Conservation (phyloP, 2,329 filamentous ascomycete genomes). For the Ophiostoma sp. region DNA sequence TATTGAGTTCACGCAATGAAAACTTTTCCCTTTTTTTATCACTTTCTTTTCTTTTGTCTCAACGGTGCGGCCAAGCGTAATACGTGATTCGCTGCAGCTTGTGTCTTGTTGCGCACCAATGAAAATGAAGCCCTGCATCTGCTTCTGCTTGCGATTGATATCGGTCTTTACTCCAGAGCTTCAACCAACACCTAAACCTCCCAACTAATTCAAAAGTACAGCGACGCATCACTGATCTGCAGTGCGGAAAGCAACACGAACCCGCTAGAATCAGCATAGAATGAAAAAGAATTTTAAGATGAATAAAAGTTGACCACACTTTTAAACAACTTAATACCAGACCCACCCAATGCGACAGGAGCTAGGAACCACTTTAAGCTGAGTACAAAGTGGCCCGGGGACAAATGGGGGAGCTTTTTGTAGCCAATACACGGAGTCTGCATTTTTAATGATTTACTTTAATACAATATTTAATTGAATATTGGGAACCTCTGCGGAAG, state of each 20-base stretch:
- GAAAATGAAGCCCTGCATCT: background rate
- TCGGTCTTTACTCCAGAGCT: background rate
- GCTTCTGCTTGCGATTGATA: background rate
- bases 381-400: too few species aligned
- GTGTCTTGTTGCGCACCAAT: background rate
- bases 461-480: background rate
- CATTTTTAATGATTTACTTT: background rate
- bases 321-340: background rate
- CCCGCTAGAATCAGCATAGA: background rate
- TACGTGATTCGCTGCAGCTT: constrained; percentile 14
- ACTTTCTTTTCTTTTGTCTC: background rate
- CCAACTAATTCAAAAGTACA: background rate
- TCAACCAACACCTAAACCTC: background rate
- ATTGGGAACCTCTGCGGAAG: background rate
- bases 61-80: constrained; percentile 11
- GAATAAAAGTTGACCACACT: background rate
- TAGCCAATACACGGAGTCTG: background rate
- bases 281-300: background rate
- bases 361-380: background rate
- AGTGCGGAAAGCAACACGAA: background rate
- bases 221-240: constrained; percentile 8
- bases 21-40: background rate
- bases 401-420: background rate
- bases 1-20: background rate
- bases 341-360: constrained; percentile 7